Conservation (phyloP, 2,329 filamentous ascomycete genomes). For the Venturia effusa region DNA sequence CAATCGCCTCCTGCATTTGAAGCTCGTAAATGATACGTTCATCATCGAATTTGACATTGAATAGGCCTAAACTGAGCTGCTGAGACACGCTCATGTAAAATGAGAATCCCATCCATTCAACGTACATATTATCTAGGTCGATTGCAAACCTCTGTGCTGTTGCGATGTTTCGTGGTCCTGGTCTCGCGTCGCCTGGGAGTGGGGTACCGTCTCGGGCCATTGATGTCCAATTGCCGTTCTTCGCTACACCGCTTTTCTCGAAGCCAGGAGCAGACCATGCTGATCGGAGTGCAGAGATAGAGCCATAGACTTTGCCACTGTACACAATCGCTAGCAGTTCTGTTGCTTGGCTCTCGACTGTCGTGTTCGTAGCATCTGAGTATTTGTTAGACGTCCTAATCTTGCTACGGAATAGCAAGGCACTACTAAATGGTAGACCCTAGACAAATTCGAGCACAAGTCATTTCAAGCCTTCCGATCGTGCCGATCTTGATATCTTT, state of each 20-base stretch:
- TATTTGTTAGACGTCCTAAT: constrained; percentile 36
- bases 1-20: constrained; percentile 41
- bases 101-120: constrained; percentile 43
- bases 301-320: constrained; percentile 28
- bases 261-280: constrained; percentile 25
- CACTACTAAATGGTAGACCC: background rate
- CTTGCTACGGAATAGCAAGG: constrained; percentile 21
- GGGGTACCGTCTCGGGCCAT: constrained; percentile 28
- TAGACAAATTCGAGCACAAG: too few relatives aligned
- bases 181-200: constrained; percentile 34
- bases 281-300: constrained; percentile 23
- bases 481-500: too few relatives aligned
- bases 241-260: constrained; percentile 19
- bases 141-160: constrained; percentile 27
- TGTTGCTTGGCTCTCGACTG: background rate
- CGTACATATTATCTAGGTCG: constrained; percentile 34
- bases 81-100: constrained; percentile 40
- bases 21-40: constrained; percentile 43
- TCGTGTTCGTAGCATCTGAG: constrained; percentile 24
- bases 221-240: constrained; percentile 22
- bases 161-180: constrained; percentile 27
- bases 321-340: constrained; percentile 26
- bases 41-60: constrained; percentile 41
- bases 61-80: constrained; percentile 35
- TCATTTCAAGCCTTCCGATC: background rate